Conservation (phyloP, 2,329 filamentous ascomycete species). For the Xylariomycetidae sp. region DNA sequence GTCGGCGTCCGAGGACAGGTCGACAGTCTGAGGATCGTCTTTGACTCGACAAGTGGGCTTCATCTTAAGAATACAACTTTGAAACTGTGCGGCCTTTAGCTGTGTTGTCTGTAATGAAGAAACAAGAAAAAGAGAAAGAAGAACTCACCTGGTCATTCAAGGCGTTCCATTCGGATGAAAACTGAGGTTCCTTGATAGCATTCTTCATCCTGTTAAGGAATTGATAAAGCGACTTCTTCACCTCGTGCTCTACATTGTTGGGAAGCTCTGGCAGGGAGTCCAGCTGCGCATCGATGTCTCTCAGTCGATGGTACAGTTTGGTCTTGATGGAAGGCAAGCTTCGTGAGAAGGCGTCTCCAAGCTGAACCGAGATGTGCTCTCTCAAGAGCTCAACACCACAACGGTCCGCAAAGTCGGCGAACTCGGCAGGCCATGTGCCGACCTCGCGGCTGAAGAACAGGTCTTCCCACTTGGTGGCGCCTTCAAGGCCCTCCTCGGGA, state of each 20-base stretch:
- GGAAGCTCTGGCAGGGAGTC: constrained; percentile 60
- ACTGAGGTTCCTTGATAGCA: constrained; percentile 45
- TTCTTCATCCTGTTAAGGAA: constrained; percentile 50
- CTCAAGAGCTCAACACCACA: constrained; percentile 51
- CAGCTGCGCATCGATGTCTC: constrained; percentile 49
- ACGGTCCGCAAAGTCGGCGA: constrained; percentile 39
- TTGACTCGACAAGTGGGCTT: constrained; percentile 28
- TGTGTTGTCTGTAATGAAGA: no score
- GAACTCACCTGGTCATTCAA: background rate
- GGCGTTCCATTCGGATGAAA: constrained; percentile 25
- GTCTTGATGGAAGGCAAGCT: constrained; percentile 48
- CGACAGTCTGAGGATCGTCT: constrained; percentile 21
- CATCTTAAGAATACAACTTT: constrained; percentile 25
- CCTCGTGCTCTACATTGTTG: constrained; percentile 58
- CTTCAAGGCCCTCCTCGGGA: constrained; percentile 44
- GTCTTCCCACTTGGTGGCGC: constrained; percentile 47
- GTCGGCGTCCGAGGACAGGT: constrained; percentile 22
- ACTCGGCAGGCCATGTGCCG: constrained; percentile 41
- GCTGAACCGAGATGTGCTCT: constrained; percentile 44
- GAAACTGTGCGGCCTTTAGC: constrained; percentile 29
- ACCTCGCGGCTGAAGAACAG: constrained; percentile 39
- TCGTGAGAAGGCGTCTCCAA: constrained; percentile 48
- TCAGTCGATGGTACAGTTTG: constrained; percentile 45
- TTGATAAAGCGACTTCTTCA: constrained; percentile 52
- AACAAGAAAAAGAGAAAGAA: no score